A percentile compares a stretch with the other conserved stretches of the same genome.
Conservation (phyloP, 1,284 basidiomycete genomes). For the Microbotryum silenes-acaulis region DNA sequence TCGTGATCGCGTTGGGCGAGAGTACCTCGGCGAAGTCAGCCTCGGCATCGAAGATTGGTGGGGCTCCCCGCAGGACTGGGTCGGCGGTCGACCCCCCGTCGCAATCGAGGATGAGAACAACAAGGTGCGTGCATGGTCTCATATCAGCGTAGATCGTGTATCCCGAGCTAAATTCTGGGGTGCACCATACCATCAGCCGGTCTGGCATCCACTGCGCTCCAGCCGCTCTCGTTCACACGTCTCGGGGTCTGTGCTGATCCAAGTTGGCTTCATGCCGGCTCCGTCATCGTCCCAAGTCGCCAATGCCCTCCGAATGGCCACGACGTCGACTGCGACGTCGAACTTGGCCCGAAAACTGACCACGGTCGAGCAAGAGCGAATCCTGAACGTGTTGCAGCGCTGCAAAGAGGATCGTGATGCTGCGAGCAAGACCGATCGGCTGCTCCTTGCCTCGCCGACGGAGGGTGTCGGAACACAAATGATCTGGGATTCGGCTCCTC, state of each 20-base stretch:
- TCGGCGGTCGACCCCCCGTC: slow-evolving; percentile 33
- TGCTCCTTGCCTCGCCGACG: slow-evolving; percentile 72
- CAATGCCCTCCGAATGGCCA: slow-evolving; percentile 50
- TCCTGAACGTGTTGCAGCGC: slow-evolving; percentile 9
- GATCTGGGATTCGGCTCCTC: slow-evolving; percentile 11
- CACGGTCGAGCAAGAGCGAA: slow-evolving; percentile 33
- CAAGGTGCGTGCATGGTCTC: slow-evolving; percentile 51
- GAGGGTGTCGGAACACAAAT: slow-evolving; percentile 69
- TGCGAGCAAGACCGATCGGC: slow-evolving; percentile 48
- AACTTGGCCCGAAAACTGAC: slow-evolving; percentile 47
- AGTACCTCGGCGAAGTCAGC: slow-evolving; percentile 80
- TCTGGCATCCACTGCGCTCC: slow-evolving; percentile 30
- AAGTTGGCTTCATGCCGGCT: slow-evolving; percentile 55
- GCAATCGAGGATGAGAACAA: slow-evolving; percentile 19
- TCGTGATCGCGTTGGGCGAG: slow-evolving; percentile 55
- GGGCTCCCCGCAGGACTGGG: slow-evolving; percentile 47
- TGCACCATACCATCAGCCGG: slow-evolving; percentile 26
- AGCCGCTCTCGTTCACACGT: slow-evolving; percentile 16
- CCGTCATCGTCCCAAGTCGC: slow-evolving; percentile 66
- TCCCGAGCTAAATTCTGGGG: slow-evolving; percentile 53
- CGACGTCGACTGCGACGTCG: slow-evolving; percentile 39
- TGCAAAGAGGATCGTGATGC: slow-evolving; percentile 48
- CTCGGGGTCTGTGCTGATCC: slow-evolving; percentile 39
- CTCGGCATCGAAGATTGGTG: slow-evolving; percentile 69
- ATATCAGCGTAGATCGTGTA: slow-evolving; percentile 37